Evolutionary conservation across 495 filamentous ascomycete species (phyloP).

Genomic region (Talaromyces trachyspermus): DNA sequence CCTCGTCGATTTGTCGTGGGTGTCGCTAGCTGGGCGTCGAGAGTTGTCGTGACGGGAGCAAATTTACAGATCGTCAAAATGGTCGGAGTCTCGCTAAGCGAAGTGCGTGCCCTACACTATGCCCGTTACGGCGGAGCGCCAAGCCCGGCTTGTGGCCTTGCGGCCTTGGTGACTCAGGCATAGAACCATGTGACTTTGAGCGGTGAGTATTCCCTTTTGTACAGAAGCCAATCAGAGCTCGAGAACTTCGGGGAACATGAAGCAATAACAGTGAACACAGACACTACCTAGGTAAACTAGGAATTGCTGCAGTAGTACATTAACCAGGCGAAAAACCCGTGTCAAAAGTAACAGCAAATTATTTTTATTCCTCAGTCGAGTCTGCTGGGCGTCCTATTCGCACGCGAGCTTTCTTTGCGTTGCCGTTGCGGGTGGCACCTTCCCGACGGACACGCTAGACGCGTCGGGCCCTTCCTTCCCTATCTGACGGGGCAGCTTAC

Average conservation of each 20-base stretch:
- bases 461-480: constrained; percentile 7
- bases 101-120: constrained; percentile 12
- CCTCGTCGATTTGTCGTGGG: constrained; percentile 14
- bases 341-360: background rate
- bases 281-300: too few relatives aligned
- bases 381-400: background rate
- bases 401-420: too few relatives aligned
- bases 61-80: constrained; percentile 37
- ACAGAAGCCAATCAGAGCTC: too few relatives aligned
- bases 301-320: too few relatives aligned
- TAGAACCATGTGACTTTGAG: too few relatives aligned
- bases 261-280: too few relatives aligned
- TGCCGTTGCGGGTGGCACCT: background rate
- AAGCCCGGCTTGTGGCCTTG: too few relatives aligned
- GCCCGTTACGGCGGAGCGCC: background rate
- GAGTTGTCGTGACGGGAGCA: constrained; percentile 41
- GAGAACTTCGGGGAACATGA: too few relatives aligned
- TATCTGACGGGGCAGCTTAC: too few relatives aligned
- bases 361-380: too few relatives aligned
- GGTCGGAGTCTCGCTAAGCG: constrained; percentile 35
- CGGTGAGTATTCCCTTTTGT: too few relatives aligned
- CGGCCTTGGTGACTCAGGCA: background rate
- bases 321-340: too few relatives aligned
- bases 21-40: constrained; percentile 37
- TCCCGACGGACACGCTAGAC: constrained; percentile 9